phyloP scores from a whole-genome alignment of 2,329 filamentous ascomycete genomes.

The Stromatinia cepivora region DNA sequence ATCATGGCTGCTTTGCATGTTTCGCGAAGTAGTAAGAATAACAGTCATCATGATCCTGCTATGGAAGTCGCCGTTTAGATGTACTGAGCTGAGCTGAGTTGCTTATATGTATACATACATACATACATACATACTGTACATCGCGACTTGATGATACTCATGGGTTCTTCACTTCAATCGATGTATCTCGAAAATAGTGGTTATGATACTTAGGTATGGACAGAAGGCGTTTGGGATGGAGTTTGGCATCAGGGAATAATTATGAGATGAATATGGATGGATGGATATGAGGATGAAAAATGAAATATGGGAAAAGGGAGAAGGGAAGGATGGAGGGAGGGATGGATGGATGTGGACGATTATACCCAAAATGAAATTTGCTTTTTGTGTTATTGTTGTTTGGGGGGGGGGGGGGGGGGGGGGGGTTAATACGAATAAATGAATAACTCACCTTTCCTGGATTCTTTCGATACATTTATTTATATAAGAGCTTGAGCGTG shows the following conservation, averaged over 20 bases:
- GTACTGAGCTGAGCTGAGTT: too few species aligned
- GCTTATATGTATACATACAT: not conserved
- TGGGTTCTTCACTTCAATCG: not conserved
- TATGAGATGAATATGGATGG: not conserved
- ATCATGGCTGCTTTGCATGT: conserved; percentile 51
- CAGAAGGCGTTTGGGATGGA: not conserved
- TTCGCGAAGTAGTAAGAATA: conserved; percentile 42
- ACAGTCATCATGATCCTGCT: conserved; percentile 29
- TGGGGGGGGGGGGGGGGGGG: not conserved
- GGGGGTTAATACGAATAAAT: not conserved
- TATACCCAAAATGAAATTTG: conserved; percentile 5
- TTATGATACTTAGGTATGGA: not conserved
- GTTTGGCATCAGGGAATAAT: not conserved
- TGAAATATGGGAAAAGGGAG: not conserved
- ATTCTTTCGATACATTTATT: not conserved
- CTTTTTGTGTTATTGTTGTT: not conserved
- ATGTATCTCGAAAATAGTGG: not conserved
- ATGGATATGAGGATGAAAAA: not conserved
- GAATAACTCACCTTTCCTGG: not conserved
- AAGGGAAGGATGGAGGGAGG: not conserved
- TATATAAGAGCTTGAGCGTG: not conserved
- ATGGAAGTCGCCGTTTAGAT: conserved; percentile 27
- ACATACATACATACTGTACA: too few species aligned
- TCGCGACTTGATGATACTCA: not conserved
- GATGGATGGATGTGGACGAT: not conserved